Evolutionary conservation across 441 rosid genomes (phyloP).

Genomic region (Croton laevigatus): DNA sequence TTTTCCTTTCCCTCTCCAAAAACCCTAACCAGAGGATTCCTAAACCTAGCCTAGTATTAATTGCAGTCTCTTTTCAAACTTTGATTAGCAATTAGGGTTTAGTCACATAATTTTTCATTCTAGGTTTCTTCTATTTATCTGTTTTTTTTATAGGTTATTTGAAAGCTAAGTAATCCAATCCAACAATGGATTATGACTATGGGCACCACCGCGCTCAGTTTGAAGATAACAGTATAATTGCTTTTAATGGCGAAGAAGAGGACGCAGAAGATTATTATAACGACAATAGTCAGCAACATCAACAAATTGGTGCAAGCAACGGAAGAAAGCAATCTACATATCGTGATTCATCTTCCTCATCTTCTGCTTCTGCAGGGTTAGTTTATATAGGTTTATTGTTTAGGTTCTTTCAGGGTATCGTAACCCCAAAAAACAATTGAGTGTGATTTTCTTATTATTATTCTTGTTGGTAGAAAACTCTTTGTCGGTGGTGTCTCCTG

Average conservation of each 20-base stretch:
- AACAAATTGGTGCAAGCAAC: conserved; percentile 2
- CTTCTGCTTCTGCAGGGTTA: conserved; percentile 29
- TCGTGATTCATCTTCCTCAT: conserved; percentile 16
- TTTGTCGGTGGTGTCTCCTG: conserved; percentile 39
- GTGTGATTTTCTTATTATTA: conserved; percentile 13
- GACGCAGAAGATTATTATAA: not conserved
- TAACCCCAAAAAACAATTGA: not conserved
- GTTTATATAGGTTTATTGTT: conserved; percentile 16
- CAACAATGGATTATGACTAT: conserved; percentile 28
- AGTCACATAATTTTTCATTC: not conserved
- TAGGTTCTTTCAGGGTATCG: conserved; percentile 9
- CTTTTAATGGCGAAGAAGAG: conserved; percentile 16
- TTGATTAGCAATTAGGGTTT: not conserved
- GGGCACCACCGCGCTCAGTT: conserved; percentile 16
- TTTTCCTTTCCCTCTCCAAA: not conserved
- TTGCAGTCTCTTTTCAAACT: not conserved
- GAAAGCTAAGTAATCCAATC: not conserved
- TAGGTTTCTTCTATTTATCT: not conserved
- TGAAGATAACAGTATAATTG: conserved; percentile 2
- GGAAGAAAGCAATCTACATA: conserved; percentile 18
- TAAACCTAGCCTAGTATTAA: not conserved
- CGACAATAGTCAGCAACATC: conserved; percentile 5
- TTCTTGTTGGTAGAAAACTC: conserved; percentile 31
- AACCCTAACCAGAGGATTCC: conserved; percentile 8
- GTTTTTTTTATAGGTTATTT: conserved; percentile 11